A percentile compares a stretch with the other conserved stretches of the same genome.
phyloP scores from a whole-genome alignment of 139 green algal species.

The Picocystis salinarum region DNA sequence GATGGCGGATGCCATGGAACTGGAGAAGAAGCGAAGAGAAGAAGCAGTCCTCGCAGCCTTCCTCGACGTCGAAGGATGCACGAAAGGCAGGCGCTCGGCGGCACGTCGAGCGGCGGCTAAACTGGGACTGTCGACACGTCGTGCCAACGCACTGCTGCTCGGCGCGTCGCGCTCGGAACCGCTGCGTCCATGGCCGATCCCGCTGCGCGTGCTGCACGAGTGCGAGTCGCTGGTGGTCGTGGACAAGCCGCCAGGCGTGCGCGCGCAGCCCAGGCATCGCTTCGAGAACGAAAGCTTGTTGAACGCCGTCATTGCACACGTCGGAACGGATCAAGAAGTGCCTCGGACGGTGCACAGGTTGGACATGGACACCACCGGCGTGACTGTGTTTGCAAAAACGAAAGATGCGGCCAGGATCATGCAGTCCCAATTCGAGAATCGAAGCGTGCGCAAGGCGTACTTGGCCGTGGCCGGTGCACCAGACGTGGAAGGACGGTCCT shows the following conservation, averaged over 20 bases:
- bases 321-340: slow-evolving; percentile 7
- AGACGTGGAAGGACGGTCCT: too few species aligned
- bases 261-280: slow-evolving; percentile 48
- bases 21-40: too few species aligned
- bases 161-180: too few species aligned
- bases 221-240: slow-evolving; percentile 52
- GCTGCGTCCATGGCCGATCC: too few species aligned
- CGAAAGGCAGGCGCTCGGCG: too few species aligned
- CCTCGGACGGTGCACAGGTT: slow-evolving; percentile 33
- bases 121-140: too few species aligned
- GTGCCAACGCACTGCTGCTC: too few species aligned
- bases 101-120: too few species aligned
- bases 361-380: slow-evolving; percentile 59
- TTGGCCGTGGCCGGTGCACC: slow-evolving; percentile 35
- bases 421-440: slow-evolving; percentile 19
- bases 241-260: slow-evolving; percentile 47
- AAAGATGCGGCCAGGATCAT: slow-evolving; percentile 23
- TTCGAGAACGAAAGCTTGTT: slow-evolving; percentile 48
- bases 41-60: too few species aligned
- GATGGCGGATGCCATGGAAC: too few species aligned
- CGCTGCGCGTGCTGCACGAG: slow-evolving; percentile 47
- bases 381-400: slow-evolving; percentile 58
- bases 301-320: slow-evolving; percentile 42
- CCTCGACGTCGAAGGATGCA: too few species aligned
- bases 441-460: slow-evolving; percentile 45